Evolutionary conservation across 2,329 filamentous ascomycete genomes (phyloP), one percentile per base, ranked within the genome.

Genomic region (Lanzia echinophila): DNA sequence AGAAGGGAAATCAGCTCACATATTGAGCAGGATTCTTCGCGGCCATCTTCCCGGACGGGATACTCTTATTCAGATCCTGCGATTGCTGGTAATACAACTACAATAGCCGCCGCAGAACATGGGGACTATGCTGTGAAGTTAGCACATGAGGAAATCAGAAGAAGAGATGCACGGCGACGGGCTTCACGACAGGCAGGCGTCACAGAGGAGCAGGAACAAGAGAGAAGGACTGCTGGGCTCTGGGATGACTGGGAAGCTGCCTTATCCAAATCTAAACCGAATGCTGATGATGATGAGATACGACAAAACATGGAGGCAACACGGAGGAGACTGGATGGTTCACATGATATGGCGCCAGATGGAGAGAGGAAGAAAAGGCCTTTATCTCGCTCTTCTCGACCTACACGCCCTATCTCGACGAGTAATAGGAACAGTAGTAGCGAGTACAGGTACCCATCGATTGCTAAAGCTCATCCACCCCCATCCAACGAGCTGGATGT

Each of bases 111-210:
- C 0, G 78, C 77, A 1, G 82, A 90, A 54, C 77, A 95, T 58
- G 79, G 83, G 58, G 85, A 91, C 11, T 71, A 95, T 44, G 90
- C 90, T 0, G 83, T 95, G 6, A 81, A 86, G 59, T 69, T 95
- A 31, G 89, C 89, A 0, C 83, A 85, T 58, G 79, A 80, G 53
- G 89, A 95, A 69, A 79, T 90, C 54, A 75, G 73, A 53, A 77
- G 87, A 41, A 77, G 89, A 60, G 84, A 87, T 62, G 81, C 79
- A 13, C 77, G 75, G 41, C 75, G 82, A 56, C 78, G 73, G 59
- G 78, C 76, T 11, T 80, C 77, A 24, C 76, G 79, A 32, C 77
- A 81, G 60, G 76, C 80, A 24, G 82, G 79, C 0, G 73, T 82
- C 2, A 73, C 77, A 0, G 75, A 77, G 47, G 77, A 81, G 51